Evolutionary conservation across 495 filamentous ascomycete species (phyloP), one percentile per base, ranked within the genome.

Genomic region (Penicillium malachiteum): DNA sequence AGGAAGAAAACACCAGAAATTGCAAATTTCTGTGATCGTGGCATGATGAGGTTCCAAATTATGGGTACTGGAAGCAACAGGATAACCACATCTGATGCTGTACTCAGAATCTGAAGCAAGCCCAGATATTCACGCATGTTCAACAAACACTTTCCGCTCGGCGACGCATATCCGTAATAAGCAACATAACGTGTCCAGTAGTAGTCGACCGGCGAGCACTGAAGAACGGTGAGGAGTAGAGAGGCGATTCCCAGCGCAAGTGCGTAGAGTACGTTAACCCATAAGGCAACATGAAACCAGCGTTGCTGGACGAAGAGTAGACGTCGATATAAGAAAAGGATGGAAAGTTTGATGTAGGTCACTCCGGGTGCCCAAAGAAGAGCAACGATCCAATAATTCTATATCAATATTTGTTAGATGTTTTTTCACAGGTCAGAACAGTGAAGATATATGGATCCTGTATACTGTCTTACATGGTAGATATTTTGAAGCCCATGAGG

Each of bases 301-400:
- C 49, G 49, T 33, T 42, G 49, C 7, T 41, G 38, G 1, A 33
- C 21, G 18, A 33, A 17, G 14, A 52, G 26, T 41, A 43, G 7
- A 33, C 49, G 35, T 7, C 35, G 49, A 17, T 52, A 52, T 42
- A 52, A 13, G 11, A 52, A 10, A 14, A 52, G 49, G 21, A 52
- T 52, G 13, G 49, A 52, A 0, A 52, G 35, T 16, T 52, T 52
- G 49, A 52, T 16, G 38, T 33, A 52, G 2, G 35, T 32, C 21
- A 52, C 21, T n/a, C 49, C 49, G 17, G 49, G 37, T 7, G 49
- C 49, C 49, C 49, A 52, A 38, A 52, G 49, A 18, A 52, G 32
- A 14, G 49, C 17, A 11, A 52, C 13, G 10, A 52, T 32, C 49
- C 49, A 52, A 18, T 52, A 42, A 42, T 52, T 52, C 49, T 52